Evolutionary conservation across 2,329 filamentous ascomycete genomes (phyloP).

Genomic region (Talaromyces islandicus): DNA sequence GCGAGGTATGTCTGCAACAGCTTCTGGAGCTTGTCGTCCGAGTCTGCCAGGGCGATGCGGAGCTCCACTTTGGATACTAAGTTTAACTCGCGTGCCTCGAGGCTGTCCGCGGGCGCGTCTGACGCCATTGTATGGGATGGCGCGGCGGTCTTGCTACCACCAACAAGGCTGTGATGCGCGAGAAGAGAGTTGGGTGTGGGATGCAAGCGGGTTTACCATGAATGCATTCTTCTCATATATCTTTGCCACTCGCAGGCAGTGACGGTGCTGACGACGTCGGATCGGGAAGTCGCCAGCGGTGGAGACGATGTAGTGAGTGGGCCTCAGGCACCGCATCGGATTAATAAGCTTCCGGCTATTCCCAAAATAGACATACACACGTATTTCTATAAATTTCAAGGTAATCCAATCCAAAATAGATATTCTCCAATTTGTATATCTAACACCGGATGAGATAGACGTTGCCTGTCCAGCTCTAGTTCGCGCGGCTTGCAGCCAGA

Average conservation of each 20-base stretch:
- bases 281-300: background rate
- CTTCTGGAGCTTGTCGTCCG: slow-evolving; percentile 74
- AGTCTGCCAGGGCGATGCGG: slow-evolving; percentile 73
- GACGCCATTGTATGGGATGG: slow-evolving; percentile 24
- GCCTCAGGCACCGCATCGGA: background rate
- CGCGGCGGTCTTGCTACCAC: background rate
- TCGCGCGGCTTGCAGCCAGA: no score
- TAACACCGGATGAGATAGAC: no score
- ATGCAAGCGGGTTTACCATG: background rate
- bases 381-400: no score
- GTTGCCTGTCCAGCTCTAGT: no score
- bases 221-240: background rate
- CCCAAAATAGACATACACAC: no score
- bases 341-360: background rate
- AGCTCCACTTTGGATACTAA: slow-evolving; percentile 82
- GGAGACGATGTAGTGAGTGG: background rate
- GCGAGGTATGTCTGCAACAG: slow-evolving; percentile 73
- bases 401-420: no score
- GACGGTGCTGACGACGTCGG: background rate
- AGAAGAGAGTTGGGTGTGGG: background rate
- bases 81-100: slow-evolving; percentile 63
- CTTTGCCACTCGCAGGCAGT: background rate
- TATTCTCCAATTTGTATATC: no score
- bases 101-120: slow-evolving; percentile 24
- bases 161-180: background rate